Percentiles rank a stretch among this genome's conserved stretches.
These are phyloP conservation scores for Fraxinus ornus DNA, from an alignment of 305 asterid genomes.

Conservation along the genomic window DNA sequence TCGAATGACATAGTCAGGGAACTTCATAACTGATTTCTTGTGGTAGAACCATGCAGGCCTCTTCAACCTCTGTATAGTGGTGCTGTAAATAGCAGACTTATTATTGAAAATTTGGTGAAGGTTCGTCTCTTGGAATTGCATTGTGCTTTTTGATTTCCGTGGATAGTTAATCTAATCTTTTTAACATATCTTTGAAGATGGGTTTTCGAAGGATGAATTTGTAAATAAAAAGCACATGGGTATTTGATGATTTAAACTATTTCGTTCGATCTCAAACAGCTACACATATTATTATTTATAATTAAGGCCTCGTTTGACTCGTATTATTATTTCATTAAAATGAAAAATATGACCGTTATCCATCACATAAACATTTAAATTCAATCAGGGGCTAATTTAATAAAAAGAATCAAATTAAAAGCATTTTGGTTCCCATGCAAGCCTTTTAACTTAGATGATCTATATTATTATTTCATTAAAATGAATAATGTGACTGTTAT, in stretches of 20 bases:
- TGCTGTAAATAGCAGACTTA: conserved; percentile 95
- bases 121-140: conserved; percentile 34
- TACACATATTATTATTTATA: not conserved
- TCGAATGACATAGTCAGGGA: not conserved
- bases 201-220: not conserved
- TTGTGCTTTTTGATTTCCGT: conserved; percentile 7
- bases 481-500: too few species aligned
- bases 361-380: too few species aligned
- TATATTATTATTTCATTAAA: too few species aligned
- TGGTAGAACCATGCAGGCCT: conserved; percentile 98
- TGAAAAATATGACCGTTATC: too few species aligned
- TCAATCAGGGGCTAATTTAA: too few species aligned
- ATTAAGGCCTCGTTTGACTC: too few species aligned
- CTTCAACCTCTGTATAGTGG: conserved; percentile 95
- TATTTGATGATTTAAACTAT: not conserved
- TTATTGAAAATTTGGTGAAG: conserved; percentile 97
- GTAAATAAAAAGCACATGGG: not conserved
- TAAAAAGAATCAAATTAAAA: too few species aligned
- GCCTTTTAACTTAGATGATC: too few species aligned
- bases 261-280: not conserved
- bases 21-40: conserved; percentile 28
- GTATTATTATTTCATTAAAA: too few species aligned
- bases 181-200: not conserved
- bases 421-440: too few species aligned
- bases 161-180: not conserved